Evolutionary conservation across 306 rosid species (phyloP).

Genomic region (Corylus heterophylla): DNA sequence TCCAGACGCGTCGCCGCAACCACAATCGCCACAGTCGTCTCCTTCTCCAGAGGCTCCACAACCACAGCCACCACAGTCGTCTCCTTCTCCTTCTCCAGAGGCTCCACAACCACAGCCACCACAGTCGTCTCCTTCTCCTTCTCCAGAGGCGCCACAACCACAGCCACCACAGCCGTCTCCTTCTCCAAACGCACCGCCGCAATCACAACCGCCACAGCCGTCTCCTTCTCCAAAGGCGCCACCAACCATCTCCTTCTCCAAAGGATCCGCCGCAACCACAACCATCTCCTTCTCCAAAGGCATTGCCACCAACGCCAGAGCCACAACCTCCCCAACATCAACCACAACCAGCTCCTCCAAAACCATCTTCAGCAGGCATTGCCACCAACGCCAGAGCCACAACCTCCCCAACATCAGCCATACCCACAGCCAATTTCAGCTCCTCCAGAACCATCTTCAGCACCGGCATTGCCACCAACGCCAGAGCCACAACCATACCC

Average conservation of each 20-base stretch:
- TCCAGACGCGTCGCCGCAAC: too few relatives aligned
- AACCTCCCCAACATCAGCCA: neutral
- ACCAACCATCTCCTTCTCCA: conserved; percentile 1
- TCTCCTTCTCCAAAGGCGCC: neutral
- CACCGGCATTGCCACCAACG: neutral
- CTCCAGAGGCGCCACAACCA: too few relatives aligned
- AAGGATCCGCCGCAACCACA: neutral
- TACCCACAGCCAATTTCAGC: neutral
- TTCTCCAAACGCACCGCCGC: too few relatives aligned
- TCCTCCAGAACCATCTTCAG: conserved; percentile 1
- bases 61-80: too few relatives aligned
- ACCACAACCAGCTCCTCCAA: too few relatives aligned
- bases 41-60: too few relatives aligned
- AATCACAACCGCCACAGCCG: too few relatives aligned
- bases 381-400: neutral
- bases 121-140: too few relatives aligned
- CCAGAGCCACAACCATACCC: neutral
- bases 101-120: too few relatives aligned
- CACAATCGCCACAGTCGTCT: too few relatives aligned
- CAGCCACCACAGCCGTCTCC: too few relatives aligned
- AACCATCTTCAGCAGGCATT: neutral
- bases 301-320: neutral
- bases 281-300: neutral
- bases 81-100: too few relatives aligned
- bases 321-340: neutral